These are phyloP conservation scores for Durotheca rogersii DNA, from an alignment of 495 filamentous ascomycete genomes.

Conservation along the genomic window DNA sequence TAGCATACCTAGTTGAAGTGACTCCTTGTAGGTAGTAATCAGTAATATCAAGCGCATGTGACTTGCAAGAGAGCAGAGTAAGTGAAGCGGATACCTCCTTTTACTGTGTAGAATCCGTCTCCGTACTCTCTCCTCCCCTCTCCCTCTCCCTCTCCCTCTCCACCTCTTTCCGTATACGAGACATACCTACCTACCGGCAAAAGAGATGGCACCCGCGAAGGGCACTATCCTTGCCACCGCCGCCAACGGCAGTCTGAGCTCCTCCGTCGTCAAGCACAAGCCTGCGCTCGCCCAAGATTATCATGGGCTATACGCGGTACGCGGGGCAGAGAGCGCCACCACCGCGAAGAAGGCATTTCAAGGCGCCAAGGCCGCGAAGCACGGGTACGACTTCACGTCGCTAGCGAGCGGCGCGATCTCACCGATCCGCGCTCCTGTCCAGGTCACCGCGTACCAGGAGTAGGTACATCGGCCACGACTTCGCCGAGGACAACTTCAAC, in stretches of 20 bases:
- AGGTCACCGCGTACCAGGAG: conserved; percentile 47
- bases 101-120: no score
- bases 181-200: no score
- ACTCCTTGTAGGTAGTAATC: no score
- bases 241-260: conserved; percentile 51
- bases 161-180: neutral
- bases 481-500: conserved; percentile 43
- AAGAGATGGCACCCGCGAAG: conserved; percentile 31
- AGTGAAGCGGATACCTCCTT: no score
- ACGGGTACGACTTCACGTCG: conserved; percentile 42
- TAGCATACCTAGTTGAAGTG: no score
- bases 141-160: neutral
- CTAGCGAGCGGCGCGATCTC: conserved; percentile 42
- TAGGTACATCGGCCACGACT: conserved; percentile 31
- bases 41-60: no score
- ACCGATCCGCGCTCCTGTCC: conserved; percentile 47
- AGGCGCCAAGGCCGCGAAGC: conserved; percentile 27
- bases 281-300: conserved; percentile 38
- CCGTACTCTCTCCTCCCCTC: no score
- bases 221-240: conserved; percentile 59
- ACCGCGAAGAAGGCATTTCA: conserved; percentile 34
- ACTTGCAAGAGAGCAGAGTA: no score
- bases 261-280: conserved; percentile 45
- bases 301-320: conserved; percentile 46
- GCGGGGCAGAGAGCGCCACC: conserved; percentile 39